Conservation (phyloP, 176 grass and related monocot genomes). For the Puccinellia tenuiflora region DNA sequence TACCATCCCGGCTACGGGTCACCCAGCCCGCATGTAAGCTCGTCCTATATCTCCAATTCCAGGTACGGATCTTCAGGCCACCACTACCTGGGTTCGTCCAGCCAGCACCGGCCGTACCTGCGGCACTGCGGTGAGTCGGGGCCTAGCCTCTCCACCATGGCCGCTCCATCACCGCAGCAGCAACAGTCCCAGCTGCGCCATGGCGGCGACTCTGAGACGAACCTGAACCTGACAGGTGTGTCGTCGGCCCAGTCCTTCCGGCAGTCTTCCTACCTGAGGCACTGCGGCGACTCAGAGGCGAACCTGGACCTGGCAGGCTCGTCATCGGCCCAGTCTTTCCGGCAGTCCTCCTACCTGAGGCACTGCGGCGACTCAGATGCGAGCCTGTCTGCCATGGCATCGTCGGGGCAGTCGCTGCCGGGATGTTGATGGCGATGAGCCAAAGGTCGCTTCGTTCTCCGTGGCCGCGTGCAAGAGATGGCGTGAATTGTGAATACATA, state of each 20-base stretch:
- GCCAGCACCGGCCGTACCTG: conserved; percentile 52
- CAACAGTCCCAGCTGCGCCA: conserved; percentile 39
- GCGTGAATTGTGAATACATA: neutral
- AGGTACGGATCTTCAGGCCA: neutral
- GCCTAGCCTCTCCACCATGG: conserved; percentile 57
- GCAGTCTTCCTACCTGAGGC: conserved; percentile 46
- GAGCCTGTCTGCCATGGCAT: conserved; percentile 60
- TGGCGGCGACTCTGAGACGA: conserved; percentile 36
- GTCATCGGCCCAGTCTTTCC: conserved; percentile 51
- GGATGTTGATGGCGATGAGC: conserved; percentile 42
- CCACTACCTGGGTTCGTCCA: conserved; percentile 55
- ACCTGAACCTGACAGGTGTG: conserved; percentile 34
- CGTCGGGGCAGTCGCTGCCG: conserved; percentile 57
- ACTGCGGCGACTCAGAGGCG: conserved; percentile 40
- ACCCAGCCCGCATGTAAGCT: neutral
- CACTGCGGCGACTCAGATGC: conserved; percentile 54
- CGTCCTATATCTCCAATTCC: neutral
- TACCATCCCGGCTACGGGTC: neutral
- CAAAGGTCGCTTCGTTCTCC: neutral
- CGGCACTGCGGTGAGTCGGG: conserved; percentile 46
- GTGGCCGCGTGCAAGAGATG: neutral
- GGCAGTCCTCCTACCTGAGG: conserved; percentile 65
- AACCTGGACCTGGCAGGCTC: conserved; percentile 39
- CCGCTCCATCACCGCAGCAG: conserved; percentile 25
- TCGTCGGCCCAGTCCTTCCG: conserved; percentile 55